A percentile compares a stretch with the other conserved stretches of the same genome.
Conservation (phyloP, 2,329 filamentous ascomycete genomes). For the Curvularia sp. region DNA sequence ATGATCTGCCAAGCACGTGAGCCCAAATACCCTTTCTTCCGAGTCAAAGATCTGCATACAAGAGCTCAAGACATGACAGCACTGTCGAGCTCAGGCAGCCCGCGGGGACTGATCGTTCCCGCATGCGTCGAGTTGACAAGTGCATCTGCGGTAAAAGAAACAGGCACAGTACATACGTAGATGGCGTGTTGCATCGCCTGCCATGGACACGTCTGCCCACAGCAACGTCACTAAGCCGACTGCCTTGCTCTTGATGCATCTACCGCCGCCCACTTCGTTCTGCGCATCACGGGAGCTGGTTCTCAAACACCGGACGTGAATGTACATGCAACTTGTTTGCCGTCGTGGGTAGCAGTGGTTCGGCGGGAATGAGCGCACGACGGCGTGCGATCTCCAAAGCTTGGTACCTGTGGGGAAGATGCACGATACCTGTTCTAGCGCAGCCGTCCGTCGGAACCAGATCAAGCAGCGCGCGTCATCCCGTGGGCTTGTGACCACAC, state of each 20-base stretch:
- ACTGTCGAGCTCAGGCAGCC: conserved; percentile 2
- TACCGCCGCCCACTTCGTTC: background rate
- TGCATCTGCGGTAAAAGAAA: background rate
- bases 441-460: conserved; percentile 3
- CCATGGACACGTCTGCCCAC: background rate
- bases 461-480: conserved; percentile 12
- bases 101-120: conserved; percentile 1
- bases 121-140: background rate
- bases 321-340: conserved; percentile 12
- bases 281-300: conserved; percentile 10
- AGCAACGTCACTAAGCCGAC: conserved; percentile 9
- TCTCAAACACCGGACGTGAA: conserved; percentile 5
- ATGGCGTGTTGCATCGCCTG: background rate
- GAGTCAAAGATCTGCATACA: conserved; percentile 7
- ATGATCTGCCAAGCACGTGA: conserved; percentile 9
- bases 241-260: background rate
- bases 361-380: conserved; percentile 13
- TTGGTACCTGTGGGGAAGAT: conserved; percentile 13
- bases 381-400: conserved; percentile 15
- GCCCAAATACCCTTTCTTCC: conserved; percentile 7
- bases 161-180: background rate
- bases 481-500: conserved; percentile 12
- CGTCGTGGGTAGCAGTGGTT: conserved; percentile 1
- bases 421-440: conserved; percentile 11
- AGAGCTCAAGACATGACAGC: conserved; percentile 10